phyloP scores from a whole-genome alignment of 2,329 filamentous ascomycete species.

The Paraphaeosphaeria sporulosa region DNA sequence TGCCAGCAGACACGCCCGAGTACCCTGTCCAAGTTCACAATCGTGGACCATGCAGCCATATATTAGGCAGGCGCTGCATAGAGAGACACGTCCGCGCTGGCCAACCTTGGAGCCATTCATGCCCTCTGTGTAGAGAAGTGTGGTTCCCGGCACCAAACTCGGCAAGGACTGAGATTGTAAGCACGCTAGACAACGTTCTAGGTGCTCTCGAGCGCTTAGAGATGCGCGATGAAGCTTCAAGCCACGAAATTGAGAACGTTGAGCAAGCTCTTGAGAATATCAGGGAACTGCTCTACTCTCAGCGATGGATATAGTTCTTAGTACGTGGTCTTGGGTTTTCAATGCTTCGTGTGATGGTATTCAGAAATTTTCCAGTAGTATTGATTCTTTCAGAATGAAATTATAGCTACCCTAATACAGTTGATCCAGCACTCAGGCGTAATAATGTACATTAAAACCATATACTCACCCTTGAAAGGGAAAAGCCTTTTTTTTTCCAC shows the following conservation, averaged over 20 bases:
- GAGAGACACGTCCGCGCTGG: constrained; percentile 27
- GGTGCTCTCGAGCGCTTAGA: constrained; percentile 18
- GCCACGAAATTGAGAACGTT: constrained; percentile 19
- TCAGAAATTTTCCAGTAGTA: too few species aligned
- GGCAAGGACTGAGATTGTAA: constrained; percentile 18
- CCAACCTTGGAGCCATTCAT: constrained; percentile 32
- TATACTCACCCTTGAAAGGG: too few species aligned
- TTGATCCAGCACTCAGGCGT: too few species aligned
- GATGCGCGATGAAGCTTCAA: constrained; percentile 13
- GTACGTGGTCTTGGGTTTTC: background rate
- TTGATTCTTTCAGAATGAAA: too few species aligned
- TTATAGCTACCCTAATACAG: too few species aligned
- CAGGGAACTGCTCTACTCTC: constrained; percentile 20
- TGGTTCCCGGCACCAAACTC: constrained; percentile 28
- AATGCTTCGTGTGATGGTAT: too few species aligned
- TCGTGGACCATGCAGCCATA: constrained; percentile 23
- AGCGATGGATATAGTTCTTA: constrained; percentile 19
- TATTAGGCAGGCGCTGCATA: constrained; percentile 29
- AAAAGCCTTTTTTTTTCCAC: too few species aligned
- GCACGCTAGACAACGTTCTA: constrained; percentile 17
- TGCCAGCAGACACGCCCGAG: constrained; percentile 22
- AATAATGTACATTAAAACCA: too few species aligned
- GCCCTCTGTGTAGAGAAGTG: constrained; percentile 29
- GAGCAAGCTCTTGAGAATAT: constrained; percentile 21
- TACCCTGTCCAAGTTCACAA: constrained; percentile 26